Percentiles rank a stretch among this genome's conserved stretches.
These are phyloP conservation scores for Agaricus blazei DNA, from an alignment of 768 basidiomycete genomes.

Conservation along the genomic window DNA sequence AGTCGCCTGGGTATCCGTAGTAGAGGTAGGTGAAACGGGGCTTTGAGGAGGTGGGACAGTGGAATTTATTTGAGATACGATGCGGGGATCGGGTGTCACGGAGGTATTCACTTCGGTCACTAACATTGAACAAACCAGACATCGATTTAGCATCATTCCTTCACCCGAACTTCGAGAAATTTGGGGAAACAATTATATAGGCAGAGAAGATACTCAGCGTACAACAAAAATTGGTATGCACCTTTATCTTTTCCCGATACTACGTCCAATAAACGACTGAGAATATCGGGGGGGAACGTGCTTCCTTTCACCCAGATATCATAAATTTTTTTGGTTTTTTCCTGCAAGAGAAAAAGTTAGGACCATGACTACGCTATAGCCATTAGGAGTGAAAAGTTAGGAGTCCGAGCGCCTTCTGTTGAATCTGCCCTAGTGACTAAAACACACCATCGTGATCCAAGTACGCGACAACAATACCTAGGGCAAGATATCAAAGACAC, in stretches of 20 bases:
- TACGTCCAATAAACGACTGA: slow-evolving; percentile 68
- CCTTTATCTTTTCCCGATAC: slow-evolving; percentile 75
- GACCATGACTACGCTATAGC: slow-evolving; percentile 18
- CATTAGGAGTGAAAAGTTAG: slow-evolving; percentile 13
- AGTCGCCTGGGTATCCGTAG: slow-evolving; percentile 52
- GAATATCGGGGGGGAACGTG: slow-evolving; percentile 79
- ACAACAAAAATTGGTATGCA: slow-evolving; percentile 73
- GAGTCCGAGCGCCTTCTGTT: slow-evolving; percentile 7
- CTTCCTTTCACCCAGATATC: slow-evolving; percentile 94
- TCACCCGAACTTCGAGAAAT: slow-evolving; percentile 36
- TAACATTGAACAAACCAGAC: slow-evolving; percentile 58
- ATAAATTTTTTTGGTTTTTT: slow-evolving; percentile 94
- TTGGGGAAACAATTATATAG: slow-evolving; percentile 56
- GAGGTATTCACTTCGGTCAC: slow-evolving; percentile 43
- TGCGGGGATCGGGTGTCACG: slow-evolving; percentile 32
- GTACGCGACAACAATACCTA: slow-evolving; percentile 1
- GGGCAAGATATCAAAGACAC: not conserved
- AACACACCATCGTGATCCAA: slow-evolving; percentile 16
- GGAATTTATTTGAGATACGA: slow-evolving; percentile 23
- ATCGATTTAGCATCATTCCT: slow-evolving; percentile 65
- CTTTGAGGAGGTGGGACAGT: slow-evolving; percentile 20
- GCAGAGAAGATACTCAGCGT: slow-evolving; percentile 76
- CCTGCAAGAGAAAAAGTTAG: slow-evolving; percentile 59
- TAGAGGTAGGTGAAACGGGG: slow-evolving; percentile 19
- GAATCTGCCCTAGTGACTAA: slow-evolving; percentile 5